These are phyloP conservation scores for Penstemon eatonii DNA, from an alignment of 257 asterid species.

Conservation along the genomic window DNA sequence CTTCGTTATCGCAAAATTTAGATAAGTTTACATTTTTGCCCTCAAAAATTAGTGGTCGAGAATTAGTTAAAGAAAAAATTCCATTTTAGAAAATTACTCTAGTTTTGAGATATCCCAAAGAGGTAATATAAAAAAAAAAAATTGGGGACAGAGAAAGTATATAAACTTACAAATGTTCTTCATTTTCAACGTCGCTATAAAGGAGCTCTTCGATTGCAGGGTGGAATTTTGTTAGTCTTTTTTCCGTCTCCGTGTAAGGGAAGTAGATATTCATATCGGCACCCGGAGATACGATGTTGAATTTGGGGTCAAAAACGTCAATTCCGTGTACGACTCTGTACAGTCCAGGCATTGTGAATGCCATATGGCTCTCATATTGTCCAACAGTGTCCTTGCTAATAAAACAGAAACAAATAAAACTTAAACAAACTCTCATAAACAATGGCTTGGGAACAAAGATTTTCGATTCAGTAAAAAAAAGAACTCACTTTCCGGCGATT, in stretches of 20 bases:
- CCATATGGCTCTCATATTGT: slow-evolving; percentile 96
- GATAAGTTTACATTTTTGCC: too few species aligned
- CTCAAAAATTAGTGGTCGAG: too few species aligned
- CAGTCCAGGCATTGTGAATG: slow-evolving; percentile 94
- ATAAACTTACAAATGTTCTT: slow-evolving; percentile 73
- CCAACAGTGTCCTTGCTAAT: slow-evolving; percentile 94
- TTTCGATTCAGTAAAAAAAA: background rate
- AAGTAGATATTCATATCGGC: slow-evolving; percentile 79
- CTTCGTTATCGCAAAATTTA: too few species aligned
- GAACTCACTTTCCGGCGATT: slow-evolving; percentile 83
- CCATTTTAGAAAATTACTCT: too few species aligned
- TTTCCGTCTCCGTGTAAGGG: slow-evolving; percentile 69
- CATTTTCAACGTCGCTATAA: slow-evolving; percentile 75
- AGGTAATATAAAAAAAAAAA: background rate
- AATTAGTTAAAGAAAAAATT: too few species aligned
- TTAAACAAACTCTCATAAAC: background rate
- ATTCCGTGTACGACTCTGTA: slow-evolving; percentile 95
- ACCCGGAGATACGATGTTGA: slow-evolving; percentile 97
- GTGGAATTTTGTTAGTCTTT: slow-evolving; percentile 66
- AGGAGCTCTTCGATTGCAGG: slow-evolving; percentile 85
- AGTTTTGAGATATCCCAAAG: background rate
- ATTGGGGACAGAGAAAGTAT: background rate
- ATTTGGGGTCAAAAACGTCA: slow-evolving; percentile 89
- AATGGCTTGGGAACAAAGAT: background rate
- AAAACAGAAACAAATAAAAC: background rate